Percentiles rank a stretch among this genome's conserved stretches.
Evolutionary conservation across 805 yeast species (phyloP).

Genomic region (Wickerhamomyces alni): DNA sequence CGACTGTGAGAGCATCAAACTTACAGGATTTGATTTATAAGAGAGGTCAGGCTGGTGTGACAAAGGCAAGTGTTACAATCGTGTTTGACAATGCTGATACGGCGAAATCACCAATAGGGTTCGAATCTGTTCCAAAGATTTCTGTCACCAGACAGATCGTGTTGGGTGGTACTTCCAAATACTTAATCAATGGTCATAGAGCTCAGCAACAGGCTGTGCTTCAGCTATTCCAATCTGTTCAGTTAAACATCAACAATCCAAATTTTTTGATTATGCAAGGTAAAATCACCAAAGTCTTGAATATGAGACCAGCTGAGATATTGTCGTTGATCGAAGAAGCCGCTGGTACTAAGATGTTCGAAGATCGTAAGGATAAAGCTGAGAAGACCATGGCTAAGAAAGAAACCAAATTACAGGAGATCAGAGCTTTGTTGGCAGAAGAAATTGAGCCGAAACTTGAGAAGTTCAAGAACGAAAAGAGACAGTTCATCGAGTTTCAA

Average conservation of each 20-base stretch:
- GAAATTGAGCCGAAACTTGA: conserved; percentile 93
- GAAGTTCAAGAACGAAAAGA: conserved; percentile 72
- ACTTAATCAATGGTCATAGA: conserved; percentile 89
- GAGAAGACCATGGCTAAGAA: conserved; percentile 88
- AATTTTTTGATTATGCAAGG: conserved; percentile 99
- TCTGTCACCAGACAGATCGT: conserved; percentile 89
- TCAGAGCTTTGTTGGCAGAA: conserved; percentile 63
- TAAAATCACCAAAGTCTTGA: conserved; percentile 91
- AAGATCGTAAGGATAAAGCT: conserved; percentile 88
- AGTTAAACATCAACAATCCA: conserved; percentile 93
- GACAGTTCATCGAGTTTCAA: conserved; percentile 79
- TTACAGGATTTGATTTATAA: conserved; percentile 92
- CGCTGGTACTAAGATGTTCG: conserved; percentile 95
- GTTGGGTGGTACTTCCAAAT: conserved; percentile 88
- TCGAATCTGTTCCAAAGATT: conserved; percentile 68
- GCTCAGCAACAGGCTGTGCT: conserved; percentile 93
- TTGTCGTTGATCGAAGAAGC: conserved; percentile 94
- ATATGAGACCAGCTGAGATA: conserved; percentile 91
- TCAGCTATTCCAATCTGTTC: conserved; percentile 89
- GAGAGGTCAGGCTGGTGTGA: conserved; percentile 97
- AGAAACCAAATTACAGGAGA: conserved; percentile 77
- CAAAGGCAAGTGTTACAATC: conserved; percentile 93
- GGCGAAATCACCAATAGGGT: conserved; percentile 79
- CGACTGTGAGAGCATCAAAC: conserved; percentile 91
- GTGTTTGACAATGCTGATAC: conserved; percentile 86